Evolutionary conservation across 1,284 basidiomycete genomes (phyloP).

Genomic region (Pseudozyma pruni): DNA sequence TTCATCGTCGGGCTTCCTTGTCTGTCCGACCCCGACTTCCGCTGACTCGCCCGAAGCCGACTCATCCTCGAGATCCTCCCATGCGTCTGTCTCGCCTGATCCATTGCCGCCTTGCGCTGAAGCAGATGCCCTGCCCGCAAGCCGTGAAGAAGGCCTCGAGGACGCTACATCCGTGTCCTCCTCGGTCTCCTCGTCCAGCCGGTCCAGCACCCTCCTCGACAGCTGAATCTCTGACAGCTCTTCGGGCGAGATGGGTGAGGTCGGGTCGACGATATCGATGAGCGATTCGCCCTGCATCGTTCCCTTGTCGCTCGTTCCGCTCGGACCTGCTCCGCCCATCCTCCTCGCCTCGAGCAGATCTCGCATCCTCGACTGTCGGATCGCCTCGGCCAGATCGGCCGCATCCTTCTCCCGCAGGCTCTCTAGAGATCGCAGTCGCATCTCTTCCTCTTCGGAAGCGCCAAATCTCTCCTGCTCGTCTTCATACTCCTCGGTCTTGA

Average conservation of each 20-base stretch:
- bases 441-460: conserved; percentile 11
- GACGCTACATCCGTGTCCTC: conserved; percentile 57
- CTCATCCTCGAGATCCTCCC: conserved; percentile 40
- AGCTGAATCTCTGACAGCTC: conserved; percentile 36
- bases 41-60: conserved; percentile 2
- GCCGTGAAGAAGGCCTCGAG: conserved; percentile 7
- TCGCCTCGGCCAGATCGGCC: conserved; percentile 43
- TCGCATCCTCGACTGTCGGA: conserved; percentile 40
- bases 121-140: background rate
- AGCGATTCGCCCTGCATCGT: conserved; percentile 8
- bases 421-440: conserved; percentile 34
- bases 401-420: conserved; percentile 48
- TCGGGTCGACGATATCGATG: conserved; percentile 37
- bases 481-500: conserved; percentile 33
- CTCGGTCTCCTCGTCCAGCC: conserved; percentile 63
- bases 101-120: background rate
- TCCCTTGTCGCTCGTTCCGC: background rate
- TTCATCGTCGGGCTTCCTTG: background rate
- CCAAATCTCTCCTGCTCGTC: conserved; percentile 4
- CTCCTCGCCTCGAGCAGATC: conserved; percentile 45
- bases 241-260: conserved; percentile 27
- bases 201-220: conserved; percentile 51
- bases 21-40: conserved; percentile 2
- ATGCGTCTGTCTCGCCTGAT: conserved; percentile 31
- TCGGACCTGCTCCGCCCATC: conserved; percentile 49